Evolutionary conservation across 768 basidiomycete genomes (phyloP).

Genomic region (Russula olivacea): DNA sequence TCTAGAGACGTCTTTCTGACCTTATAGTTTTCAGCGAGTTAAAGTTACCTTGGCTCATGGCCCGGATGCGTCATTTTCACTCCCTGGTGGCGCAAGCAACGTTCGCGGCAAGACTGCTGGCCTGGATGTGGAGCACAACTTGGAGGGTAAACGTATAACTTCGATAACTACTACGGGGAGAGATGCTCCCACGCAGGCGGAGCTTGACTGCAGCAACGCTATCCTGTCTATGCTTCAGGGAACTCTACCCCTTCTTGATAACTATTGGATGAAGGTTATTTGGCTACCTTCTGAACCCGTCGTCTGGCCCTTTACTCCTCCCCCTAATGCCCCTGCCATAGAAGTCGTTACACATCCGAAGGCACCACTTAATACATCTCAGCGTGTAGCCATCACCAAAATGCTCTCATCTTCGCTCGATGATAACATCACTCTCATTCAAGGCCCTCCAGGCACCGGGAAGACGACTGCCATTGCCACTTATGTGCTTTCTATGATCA

Average conservation of each 20-base stretch:
- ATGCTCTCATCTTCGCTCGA: conserved; percentile 38
- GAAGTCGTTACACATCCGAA: conserved; percentile 25
- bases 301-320: conserved; percentile 36
- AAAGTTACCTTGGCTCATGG: conserved; percentile 28
- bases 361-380: conserved; percentile 38
- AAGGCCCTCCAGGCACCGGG: conserved; percentile 33
- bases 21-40: conserved; percentile 15
- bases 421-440: conserved; percentile 33
- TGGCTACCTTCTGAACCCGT: conserved; percentile 32
- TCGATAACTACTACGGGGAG: conserved; percentile 48
- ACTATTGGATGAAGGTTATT: conserved; percentile 37
- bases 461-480: conserved; percentile 34
- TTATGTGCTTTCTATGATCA: conserved; percentile 30
- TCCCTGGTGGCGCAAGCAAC: conserved; percentile 26
- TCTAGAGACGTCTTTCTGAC: neutral
- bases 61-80: conserved; percentile 25
- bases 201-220: conserved; percentile 36
- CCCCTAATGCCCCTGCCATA: conserved; percentile 24
- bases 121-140: conserved; percentile 27
- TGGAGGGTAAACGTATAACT: conserved; percentile 32
- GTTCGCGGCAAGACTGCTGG: conserved; percentile 25
- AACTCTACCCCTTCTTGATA: conserved; percentile 28
- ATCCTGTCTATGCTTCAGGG: conserved; percentile 37
- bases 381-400: conserved; percentile 32
- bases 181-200: conserved; percentile 54